Percentiles rank a stretch among this genome's conserved stretches.
Conservation (phyloP, 2,329 filamentous ascomycete genomes). For the Fusarium sp. region DNA sequence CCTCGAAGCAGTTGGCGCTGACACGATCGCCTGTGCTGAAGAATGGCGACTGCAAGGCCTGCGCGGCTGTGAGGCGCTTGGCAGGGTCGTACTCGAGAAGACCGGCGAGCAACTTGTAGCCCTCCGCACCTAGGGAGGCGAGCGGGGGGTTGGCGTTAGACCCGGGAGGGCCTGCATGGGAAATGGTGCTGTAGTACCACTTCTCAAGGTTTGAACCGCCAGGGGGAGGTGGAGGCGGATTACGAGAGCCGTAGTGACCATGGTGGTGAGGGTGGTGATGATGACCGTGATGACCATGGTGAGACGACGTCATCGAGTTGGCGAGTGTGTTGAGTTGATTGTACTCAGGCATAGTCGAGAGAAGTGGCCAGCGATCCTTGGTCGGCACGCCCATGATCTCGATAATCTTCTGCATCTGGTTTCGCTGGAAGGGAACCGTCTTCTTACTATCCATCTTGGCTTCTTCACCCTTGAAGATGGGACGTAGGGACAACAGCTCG, state of each 20-base stretch:
- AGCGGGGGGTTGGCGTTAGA: conserved; percentile 53
- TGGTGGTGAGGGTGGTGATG: conserved; percentile 63
- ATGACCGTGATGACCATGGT: conserved; percentile 55
- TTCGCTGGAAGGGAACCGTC: conserved; percentile 94
- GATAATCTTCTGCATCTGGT: conserved; percentile 99
- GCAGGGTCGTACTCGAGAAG: conserved; percentile 94
- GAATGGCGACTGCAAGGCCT: conserved; percentile 91
- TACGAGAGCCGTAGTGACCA: conserved; percentile 52
- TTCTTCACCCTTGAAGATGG: conserved; percentile 98
- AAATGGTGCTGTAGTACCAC: conserved; percentile 81
- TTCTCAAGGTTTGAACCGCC: conserved; percentile 73
- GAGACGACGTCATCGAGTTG: conserved; percentile 55
- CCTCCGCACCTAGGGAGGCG: conserved; percentile 77
- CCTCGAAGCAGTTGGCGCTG: conserved; percentile 89
- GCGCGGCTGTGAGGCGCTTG: conserved; percentile 86
- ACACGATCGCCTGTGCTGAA: conserved; percentile 82
- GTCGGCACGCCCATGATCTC: conserved; percentile 94
- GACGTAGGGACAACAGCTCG: conserved; percentile 87
- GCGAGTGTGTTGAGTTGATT: conserved; percentile 72
- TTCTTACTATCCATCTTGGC: conserved; percentile 99
- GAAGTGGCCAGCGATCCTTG: conserved; percentile 88
- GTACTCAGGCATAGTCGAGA: conserved; percentile 90
- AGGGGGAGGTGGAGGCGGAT: conserved; percentile 48
- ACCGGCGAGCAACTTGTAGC: conserved; percentile 83
- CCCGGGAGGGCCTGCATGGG: conserved; percentile 59